Conservation (phyloP, 176 grass and related monocot species). For the Pontederia crassipes region DNA sequence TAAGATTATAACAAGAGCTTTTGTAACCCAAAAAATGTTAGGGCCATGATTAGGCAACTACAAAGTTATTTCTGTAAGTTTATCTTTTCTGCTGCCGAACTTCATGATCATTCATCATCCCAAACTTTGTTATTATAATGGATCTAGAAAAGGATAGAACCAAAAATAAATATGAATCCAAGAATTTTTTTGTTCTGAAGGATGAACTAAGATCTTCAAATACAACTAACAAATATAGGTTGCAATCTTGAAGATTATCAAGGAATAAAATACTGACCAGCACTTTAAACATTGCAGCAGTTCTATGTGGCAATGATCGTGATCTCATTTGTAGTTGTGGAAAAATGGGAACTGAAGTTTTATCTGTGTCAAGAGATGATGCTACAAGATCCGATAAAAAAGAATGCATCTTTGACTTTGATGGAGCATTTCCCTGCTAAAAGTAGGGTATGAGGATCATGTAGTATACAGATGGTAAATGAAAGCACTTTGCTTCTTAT, state of each 20-base stretch:
- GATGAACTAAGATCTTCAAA: too few relatives aligned
- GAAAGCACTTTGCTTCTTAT: constrained; percentile 4
- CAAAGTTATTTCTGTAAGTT: too few relatives aligned
- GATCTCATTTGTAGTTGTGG: constrained; percentile 49
- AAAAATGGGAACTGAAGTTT: constrained; percentile 26
- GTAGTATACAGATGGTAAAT: constrained; percentile 6
- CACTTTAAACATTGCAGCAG: constrained; percentile 88
- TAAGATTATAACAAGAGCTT: neutral
- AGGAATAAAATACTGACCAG: constrained; percentile 41
- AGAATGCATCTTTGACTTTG: constrained; percentile 46
- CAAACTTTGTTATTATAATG: too few relatives aligned
- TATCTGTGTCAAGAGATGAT: constrained; percentile 37
- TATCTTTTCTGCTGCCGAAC: too few relatives aligned
- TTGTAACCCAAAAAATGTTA: too few relatives aligned
- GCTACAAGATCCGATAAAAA: constrained; percentile 64
- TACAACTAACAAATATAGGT: too few relatives aligned
- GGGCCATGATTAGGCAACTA: too few relatives aligned
- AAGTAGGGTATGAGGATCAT: neutral
- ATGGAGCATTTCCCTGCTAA: constrained; percentile 51
- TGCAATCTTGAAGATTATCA: too few relatives aligned
- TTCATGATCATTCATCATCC: too few relatives aligned
- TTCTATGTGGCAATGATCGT: constrained; percentile 57
- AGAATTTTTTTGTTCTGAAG: too few relatives aligned
- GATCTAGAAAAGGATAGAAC: too few relatives aligned
- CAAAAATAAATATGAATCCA: too few relatives aligned